Evolutionary conservation across 257 asterid genomes (phyloP), one percentile per base, ranked within the genome.

Genomic region (Datura wrightii): DNA sequence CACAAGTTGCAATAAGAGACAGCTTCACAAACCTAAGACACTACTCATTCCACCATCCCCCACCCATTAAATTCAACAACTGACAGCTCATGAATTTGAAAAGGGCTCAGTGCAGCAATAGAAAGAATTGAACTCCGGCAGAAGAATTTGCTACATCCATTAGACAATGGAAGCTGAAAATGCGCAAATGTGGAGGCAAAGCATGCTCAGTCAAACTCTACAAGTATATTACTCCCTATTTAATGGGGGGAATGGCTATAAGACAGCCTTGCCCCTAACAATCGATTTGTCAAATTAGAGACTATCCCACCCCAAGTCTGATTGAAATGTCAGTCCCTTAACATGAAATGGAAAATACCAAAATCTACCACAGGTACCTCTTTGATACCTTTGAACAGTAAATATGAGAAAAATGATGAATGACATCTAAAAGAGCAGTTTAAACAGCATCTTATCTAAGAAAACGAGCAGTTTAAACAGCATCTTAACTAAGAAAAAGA

Each of bases 291-390:
- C 34, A 36, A 78, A 52, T 31, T 53, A 76, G 58, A 13, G 82
- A 52, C 48, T 13, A 50, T 52, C 82, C 11, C 63, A 52, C 82
- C 82, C 34, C 48, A 78, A 50, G 41, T 52, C 9, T 6, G 8
- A 50, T 50, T 76, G 82, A 78, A 78, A 78, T 14, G 82, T 78
- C 63, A 14, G 62, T 78, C 15, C 63, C 82, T 50, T 31, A 74
- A 31, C 15, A 50, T 4, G 46, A 78, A 31, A 52, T 13, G 0
- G 37, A 34, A 52, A 31, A 78, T 14, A 52, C 48, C 24, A 50
- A 76, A 76, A 31, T 78, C 41, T 52, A 52, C 48, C 59, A 52
- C 24, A 78, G 82, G 19, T 52, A 34, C 15, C 31, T 54, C n/a
- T 78, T 31, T 50, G 63, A 78, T 78, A 76, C n/a, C 15, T 78